phyloP scores from a whole-genome alignment of 1,139 yeast species.

The Suhomyces choctaworum region DNA sequence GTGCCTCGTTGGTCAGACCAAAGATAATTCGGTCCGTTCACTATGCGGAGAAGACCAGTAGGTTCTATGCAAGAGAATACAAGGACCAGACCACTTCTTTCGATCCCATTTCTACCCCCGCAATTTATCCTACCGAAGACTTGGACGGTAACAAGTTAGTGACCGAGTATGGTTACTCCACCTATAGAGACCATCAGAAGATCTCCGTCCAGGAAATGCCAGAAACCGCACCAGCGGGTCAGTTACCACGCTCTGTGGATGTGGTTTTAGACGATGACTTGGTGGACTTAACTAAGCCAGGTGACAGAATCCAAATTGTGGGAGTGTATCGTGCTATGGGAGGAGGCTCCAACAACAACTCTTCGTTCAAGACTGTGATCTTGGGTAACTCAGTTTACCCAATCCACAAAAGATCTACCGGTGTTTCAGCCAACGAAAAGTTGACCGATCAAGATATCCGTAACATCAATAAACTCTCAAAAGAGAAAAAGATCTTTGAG shows the following conservation, averaged over 20 bases:
- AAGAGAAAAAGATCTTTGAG: constrained; percentile 68
- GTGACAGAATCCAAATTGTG: constrained; percentile 91
- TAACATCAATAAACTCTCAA: constrained; percentile 77
- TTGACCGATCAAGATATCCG: constrained; percentile 83
- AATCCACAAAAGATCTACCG: constrained; percentile 83
- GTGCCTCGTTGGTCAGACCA: constrained; percentile 91
- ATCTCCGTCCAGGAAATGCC: constrained; percentile 97
- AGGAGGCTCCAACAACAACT: constrained; percentile 62
- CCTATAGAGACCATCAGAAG: constrained; percentile 92
- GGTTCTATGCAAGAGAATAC: constrained; percentile 88
- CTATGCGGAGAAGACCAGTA: constrained; percentile 80
- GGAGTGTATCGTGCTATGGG: constrained; percentile 95
- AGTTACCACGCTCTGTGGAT: constrained; percentile 89
- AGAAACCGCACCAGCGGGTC: constrained; percentile 97
- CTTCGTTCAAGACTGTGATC: constrained; percentile 77
- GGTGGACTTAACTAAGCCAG: constrained; percentile 91
- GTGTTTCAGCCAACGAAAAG: constrained; percentile 74
- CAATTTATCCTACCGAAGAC: constrained; percentile 93
- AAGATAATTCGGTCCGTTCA: constrained; percentile 91
- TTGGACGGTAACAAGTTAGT: constrained; percentile 82
- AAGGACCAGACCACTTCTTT: constrained; percentile 91
- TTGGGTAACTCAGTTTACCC: constrained; percentile 89
- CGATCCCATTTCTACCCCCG: constrained; percentile 80
- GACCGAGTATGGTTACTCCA: constrained; percentile 92
- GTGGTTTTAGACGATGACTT: constrained; percentile 90